Evolutionary conservation across 495 filamentous ascomycete genomes (phyloP).

Genomic region (Lindgomyces ingoldianus): DNA sequence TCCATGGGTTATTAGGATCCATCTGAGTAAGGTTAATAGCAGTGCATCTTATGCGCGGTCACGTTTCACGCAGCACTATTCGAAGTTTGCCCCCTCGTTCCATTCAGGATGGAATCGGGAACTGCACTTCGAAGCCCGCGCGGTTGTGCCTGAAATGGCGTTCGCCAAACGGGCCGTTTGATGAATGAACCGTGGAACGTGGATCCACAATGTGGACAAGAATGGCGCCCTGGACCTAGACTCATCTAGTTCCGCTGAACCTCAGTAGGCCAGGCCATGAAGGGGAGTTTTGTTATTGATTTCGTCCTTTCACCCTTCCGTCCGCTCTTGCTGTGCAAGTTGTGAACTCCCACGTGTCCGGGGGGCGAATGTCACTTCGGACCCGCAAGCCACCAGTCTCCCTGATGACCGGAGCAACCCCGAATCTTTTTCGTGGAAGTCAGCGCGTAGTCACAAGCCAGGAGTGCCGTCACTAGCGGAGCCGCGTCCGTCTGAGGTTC

Average conservation of each 20-base stretch:
- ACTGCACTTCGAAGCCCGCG: no score
- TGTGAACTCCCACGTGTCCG: conserved; percentile 12
- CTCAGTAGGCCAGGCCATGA: background rate
- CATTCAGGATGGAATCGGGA: no score
- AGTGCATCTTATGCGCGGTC: no score
- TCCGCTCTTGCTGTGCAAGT: background rate
- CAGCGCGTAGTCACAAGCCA: background rate
- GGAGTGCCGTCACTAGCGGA: background rate
- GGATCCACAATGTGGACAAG: no score
- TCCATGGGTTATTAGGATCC: no score
- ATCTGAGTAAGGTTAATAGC: no score
- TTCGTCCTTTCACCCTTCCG: conserved; percentile 8
- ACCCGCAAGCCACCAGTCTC: background rate
- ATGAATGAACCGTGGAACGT: no score
- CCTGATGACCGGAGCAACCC: conserved; percentile 10
- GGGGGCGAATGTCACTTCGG: background rate
- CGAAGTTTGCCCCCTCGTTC: no score
- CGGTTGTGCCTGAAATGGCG: background rate
- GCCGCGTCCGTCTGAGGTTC: conserved; percentile 1
- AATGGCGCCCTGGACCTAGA: background rate
- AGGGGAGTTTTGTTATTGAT: background rate
- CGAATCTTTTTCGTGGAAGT: conserved; percentile 3
- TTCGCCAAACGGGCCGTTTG: background rate
- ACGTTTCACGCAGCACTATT: no score
- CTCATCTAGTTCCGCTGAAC: background rate